Evolutionary conservation across 1,284 basidiomycete genomes (phyloP), one percentile per base, ranked within the genome.

Genomic region (Ceratobasidium theobromae): DNA sequence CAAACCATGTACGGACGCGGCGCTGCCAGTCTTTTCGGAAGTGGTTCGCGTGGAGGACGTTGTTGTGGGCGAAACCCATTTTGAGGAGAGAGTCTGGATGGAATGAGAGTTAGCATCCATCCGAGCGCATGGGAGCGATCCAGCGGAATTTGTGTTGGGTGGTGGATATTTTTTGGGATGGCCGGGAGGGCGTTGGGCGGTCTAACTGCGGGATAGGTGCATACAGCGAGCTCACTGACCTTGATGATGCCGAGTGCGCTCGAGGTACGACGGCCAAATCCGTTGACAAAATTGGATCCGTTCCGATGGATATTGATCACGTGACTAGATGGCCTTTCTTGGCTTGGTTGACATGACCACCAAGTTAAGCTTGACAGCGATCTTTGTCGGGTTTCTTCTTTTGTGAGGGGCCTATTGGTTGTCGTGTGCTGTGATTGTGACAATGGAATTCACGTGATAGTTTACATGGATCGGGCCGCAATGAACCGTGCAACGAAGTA

Each of bases 11-110:
- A 80, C 89, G 90, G 75, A 97, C 93, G 73, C 88, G 88, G 76
- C 87, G 85, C 80, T 96, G 91, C 94, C 94, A 97, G 80, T 97
- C 94, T 89, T 99, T 99, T 82, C 88, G 93, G 88, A 98, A 98
- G 79, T 98, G 95, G 82, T 95, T 95, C 77, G 82, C 84, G 80
- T 86, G 93, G 78, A 95, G 91, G 81, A 92, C 91, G 73, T 76
- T 77, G 72, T 73, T 74, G 68, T 74, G 71, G 57, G 71, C 60
- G 71, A 75, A 72, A 71, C 72, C 72, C 72, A 72, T 72, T 69
- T 69, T 67, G 62, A 49, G n/a, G n/a, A n/a, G n/a, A n/a, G n/a
- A 67, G 55, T 67, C 66, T 67, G 41, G 16, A n/a, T n/a, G 11
- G 12, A 14, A 12, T 9, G 32, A 30, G 41, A 14, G 66, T 67